Evolutionary conservation across 2,329 filamentous ascomycete species (phyloP), one percentile per base, ranked within the genome.

Genomic region (Pseudomassariella vexata): DNA sequence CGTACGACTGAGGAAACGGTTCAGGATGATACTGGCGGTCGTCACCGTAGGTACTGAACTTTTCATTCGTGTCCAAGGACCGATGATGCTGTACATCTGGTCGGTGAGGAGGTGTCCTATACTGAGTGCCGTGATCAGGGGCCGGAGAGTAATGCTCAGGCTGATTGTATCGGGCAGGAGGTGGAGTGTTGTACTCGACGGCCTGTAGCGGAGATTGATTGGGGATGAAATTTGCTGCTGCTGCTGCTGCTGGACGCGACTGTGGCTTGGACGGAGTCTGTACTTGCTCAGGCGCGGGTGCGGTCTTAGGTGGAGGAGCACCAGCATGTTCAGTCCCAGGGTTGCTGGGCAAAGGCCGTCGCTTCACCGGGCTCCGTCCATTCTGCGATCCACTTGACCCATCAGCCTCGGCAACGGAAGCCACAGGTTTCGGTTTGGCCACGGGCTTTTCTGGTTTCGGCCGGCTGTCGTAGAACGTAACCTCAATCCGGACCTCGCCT

Each of bases 381-480:
- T n/a, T n/a, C 45, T 57, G 54, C 17, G 42, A 20, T 19, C 34
- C 36, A 16, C 36, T 21, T 33, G 35, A 18, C 15, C 41, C 35
- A 44, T 62, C 56, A 19, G 33, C 41, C 21, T 56, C 56, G 24
- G 47, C 43, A 19, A 60, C 59, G 5, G 61, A 42, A 15, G 54
- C 40, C 29, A 57, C 46, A 24, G 58, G 53, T 47, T 62, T 76
- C 37, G 71, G 62, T 52, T 75, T 80, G 39, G 76, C 70, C 6
- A 62, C 62, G 2, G 70, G 63, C 60, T 83, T 88, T 38, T 94
- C 86, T 9, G 73, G 72, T 60, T 92, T 92, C 14, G 87, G 84
- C 17, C 90, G 75, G 35, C 74, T 80, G 57, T 98, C 92, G 66
- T 96, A 98, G 63, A 84, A 98, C 24, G 92, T 98, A 60, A 95